Conservation (phyloP, 345 rosid genomes). For the Euphorbia tirucalli region DNA sequence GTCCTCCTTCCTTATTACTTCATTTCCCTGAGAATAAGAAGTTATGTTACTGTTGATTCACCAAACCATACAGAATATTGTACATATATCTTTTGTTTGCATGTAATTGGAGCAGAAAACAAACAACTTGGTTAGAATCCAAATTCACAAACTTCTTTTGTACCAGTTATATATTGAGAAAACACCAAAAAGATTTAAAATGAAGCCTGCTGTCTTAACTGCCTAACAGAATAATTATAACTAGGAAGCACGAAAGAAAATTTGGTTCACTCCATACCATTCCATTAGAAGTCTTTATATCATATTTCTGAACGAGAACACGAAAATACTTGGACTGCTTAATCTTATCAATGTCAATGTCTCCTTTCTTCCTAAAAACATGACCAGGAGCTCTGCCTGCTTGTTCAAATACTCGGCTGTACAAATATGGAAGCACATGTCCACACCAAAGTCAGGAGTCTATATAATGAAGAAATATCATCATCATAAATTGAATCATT, state of each 20-base stretch:
- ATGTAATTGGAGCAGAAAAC: background rate
- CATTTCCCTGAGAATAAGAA: slow-evolving; percentile 52
- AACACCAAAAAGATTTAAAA: background rate
- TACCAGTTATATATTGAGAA: background rate
- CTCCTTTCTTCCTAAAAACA: slow-evolving; percentile 47
- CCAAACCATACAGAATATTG: background rate
- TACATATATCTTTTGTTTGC: background rate
- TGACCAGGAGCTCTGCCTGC: slow-evolving; percentile 59
- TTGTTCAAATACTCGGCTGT: slow-evolving; percentile 73
- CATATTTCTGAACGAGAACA: slow-evolving; percentile 47
- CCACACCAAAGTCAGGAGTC: slow-evolving; percentile 1
- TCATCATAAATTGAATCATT: background rate
- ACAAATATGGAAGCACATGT: slow-evolving; percentile 20
- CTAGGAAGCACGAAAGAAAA: slow-evolving; percentile 11
- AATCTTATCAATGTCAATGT: slow-evolving; percentile 56
- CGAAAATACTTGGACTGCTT: slow-evolving; percentile 64
- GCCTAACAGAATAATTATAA: background rate
- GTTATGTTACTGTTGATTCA: background rate
- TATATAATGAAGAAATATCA: background rate
- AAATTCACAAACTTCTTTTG: background rate
- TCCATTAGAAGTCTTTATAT: slow-evolving; percentile 34
- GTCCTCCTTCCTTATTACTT: slow-evolving; percentile 33
- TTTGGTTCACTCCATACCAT: slow-evolving; percentile 31
- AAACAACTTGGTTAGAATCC: background rate
- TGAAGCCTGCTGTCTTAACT: background rate